These are phyloP conservation scores for Arabidopsis arenosa DNA, from an alignment of 345 rosid genomes.

Conservation along the genomic window DNA sequence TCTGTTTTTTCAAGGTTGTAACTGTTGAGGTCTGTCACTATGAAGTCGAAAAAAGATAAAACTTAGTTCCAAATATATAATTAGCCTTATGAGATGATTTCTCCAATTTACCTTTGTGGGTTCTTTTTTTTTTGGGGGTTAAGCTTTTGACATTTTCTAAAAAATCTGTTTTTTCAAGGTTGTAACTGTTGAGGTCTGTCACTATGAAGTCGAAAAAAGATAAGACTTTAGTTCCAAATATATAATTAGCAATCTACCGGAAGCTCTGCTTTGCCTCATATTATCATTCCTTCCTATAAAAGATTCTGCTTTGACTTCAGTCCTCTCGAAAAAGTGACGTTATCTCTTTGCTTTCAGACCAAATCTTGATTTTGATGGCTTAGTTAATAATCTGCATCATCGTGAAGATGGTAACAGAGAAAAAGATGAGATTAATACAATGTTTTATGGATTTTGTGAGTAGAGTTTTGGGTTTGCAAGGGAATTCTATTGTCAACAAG, in stretches of 20 bases:
- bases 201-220: not conserved
- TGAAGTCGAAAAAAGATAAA: too few relatives aligned
- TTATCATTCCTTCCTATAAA: constrained; percentile 30
- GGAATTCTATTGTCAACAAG: not conserved
- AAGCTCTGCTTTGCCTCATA: constrained; percentile 26
- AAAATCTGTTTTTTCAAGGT: not conserved
- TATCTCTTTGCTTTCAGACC: constrained; percentile 12
- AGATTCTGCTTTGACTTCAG: constrained; percentile 30
- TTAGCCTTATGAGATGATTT: too few relatives aligned
- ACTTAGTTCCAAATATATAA: too few relatives aligned
- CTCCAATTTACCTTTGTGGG: not conserved
- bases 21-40: too few relatives aligned
- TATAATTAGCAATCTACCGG: constrained; percentile 17
- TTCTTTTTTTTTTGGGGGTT: not conserved
- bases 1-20: too few relatives aligned
- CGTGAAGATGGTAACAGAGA: too few relatives aligned
- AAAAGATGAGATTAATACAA: not conserved
- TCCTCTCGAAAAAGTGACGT: constrained; percentile 23
- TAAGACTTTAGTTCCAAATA: not conserved
- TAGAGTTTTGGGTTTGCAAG: constrained; percentile 12
- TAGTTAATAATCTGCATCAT: not conserved
- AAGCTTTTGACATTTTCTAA: too few relatives aligned
- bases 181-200: not conserved
- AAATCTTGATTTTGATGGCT: constrained; percentile 20
- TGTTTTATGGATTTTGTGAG: not conserved